Evolutionary conservation across 805 yeast species (phyloP), one percentile per base, ranked within the genome.

Genomic region (Candida montana): DNA sequence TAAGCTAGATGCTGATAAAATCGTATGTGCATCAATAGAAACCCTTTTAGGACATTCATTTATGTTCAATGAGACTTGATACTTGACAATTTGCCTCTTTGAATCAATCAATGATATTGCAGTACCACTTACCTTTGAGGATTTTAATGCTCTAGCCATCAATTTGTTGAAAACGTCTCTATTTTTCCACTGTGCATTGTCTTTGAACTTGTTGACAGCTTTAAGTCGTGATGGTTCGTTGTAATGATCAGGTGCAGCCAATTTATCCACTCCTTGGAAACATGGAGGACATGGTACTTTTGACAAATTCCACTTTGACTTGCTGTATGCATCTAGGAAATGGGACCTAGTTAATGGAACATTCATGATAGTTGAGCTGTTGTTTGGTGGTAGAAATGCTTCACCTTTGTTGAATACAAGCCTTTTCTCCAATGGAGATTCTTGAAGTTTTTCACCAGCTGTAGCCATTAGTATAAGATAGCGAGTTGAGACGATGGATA

Each of bases 21-120:
- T 68, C 0, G 88, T 68, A 61, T 84, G 91, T 8, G 78, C 78
- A 55, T 84, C 93, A 35, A 84, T 59, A 7, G 88, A 78, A 2
- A 78, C 62, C 17, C 58, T 61, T 39, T 87, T 65, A 11, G 79
- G 78, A 37, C 78, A 69, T 42, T 69, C 75, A n/a, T 59, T 65
- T 41, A 72, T 60, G 5, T 69, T 71, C 28, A 79, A 61, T 7
- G 73, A 66, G 9, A 69, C 62, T 42, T 75, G 75, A 50, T 63
- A 67, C 51, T 77, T 77, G 17, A 79, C 67, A 9, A 69, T 44
- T 33, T 77, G 83, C 33, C 64, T 63, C 15, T 62, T 63, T 10
- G 69, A 55, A 39, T 72, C 75, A 7, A 84, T 51, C n/a, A 83
- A 45, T 7, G 88, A 79, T 16, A 83, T 72, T 1, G 81, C 63